Evolutionary conservation across 2,329 filamentous ascomycete species (phyloP).

Genomic region (Hymenoscyphus fructigenus): DNA sequence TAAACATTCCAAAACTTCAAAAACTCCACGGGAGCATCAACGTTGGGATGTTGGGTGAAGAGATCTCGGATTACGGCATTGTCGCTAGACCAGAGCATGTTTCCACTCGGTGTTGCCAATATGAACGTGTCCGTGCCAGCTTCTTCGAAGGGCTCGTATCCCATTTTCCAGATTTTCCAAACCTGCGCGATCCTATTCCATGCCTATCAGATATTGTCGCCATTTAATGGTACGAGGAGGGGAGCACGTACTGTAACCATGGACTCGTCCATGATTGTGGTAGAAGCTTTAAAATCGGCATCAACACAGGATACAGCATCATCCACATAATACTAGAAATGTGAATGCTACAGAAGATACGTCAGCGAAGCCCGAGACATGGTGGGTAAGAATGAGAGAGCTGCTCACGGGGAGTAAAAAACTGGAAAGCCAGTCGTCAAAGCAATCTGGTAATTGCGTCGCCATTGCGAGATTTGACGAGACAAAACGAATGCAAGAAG

Average conservation of each 20-base stretch:
- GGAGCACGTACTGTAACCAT: slow-evolving; percentile 9
- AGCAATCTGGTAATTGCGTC: slow-evolving; percentile 11
- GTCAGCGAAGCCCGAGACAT: background rate
- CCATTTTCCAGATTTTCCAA: slow-evolving; percentile 10
- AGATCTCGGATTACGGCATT: slow-evolving; percentile 6
- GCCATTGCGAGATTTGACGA: slow-evolving; percentile 10
- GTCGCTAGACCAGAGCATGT: slow-evolving; percentile 12
- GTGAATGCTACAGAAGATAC: background rate
- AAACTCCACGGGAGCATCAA: slow-evolving; percentile 8
- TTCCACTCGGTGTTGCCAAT: slow-evolving; percentile 9
- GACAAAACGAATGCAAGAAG: slow-evolving; percentile 2
- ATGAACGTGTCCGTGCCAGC: slow-evolving; percentile 9
- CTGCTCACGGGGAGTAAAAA: slow-evolving; percentile 12
- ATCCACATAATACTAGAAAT: slow-evolving; percentile 13
- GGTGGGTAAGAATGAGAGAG: background rate
- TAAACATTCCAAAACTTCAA: slow-evolving; percentile 12
- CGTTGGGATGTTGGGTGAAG: slow-evolving; percentile 7
- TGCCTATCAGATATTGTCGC: background rate
- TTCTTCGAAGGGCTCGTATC: slow-evolving; percentile 11
- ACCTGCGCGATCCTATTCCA: slow-evolving; percentile 9
- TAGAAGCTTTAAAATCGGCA: slow-evolving; percentile 8
- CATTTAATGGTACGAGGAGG: background rate
- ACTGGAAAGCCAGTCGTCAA: slow-evolving; percentile 12
- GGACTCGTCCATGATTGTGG: slow-evolving; percentile 9
- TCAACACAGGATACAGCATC: slow-evolving; percentile 11